Conservation (phyloP, 2,329 filamentous ascomycete genomes). For the Fusarium liriodendri region DNA sequence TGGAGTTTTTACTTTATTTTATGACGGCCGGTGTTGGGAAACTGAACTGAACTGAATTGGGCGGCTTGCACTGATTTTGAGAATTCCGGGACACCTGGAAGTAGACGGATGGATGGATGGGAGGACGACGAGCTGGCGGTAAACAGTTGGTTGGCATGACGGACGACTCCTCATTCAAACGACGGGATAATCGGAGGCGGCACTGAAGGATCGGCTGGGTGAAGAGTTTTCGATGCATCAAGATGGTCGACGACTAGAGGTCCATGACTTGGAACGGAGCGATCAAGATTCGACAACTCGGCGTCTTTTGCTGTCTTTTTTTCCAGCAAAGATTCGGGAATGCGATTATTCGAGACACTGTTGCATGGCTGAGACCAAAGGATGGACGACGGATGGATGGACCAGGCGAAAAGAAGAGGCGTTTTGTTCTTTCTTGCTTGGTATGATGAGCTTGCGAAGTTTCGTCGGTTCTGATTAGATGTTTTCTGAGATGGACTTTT, state of each 20-base stretch:
- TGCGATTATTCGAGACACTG: conserved; percentile 25
- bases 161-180: neutral
- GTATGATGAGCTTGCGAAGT: conserved; percentile 13
- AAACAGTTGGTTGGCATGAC: neutral
- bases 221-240: conserved; percentile 25
- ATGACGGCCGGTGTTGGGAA: conserved; percentile 42
- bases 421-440: conserved; percentile 11
- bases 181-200: conserved; percentile 20
- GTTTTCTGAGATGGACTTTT: conserved; percentile 10
- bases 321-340: conserved; percentile 9
- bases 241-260: conserved; percentile 31
- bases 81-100: conserved; percentile 32
- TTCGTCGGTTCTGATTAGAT: conserved; percentile 17
- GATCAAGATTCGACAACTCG: conserved; percentile 15
- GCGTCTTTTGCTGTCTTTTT: conserved; percentile 8
- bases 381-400: neutral
- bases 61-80: conserved; percentile 37
- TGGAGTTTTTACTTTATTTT: conserved; percentile 31
- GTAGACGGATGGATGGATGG: conserved; percentile 25
- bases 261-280: conserved; percentile 18
- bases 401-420: conserved; percentile 30
- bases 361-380: conserved; percentile 26
- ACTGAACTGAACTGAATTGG: conserved; percentile 41
- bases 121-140: conserved; percentile 3
- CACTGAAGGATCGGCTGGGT: conserved; percentile 9